Percentiles rank a stretch among this genome's conserved stretches.
Evolutionary conservation across 345 rosid species (phyloP).

Genomic region (Heritiera littoralis): DNA sequence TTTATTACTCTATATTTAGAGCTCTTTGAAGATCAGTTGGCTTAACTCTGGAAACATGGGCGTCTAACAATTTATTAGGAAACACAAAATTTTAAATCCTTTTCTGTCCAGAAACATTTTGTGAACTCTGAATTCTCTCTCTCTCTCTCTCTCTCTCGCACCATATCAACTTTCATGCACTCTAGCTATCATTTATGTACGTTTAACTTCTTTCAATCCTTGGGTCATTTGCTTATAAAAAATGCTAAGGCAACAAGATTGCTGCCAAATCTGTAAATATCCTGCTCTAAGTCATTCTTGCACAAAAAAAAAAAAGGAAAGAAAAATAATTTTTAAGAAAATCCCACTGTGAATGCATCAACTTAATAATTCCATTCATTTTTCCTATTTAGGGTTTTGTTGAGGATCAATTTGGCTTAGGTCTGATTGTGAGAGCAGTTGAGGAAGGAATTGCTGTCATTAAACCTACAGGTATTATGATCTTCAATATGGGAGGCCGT

Average conservation of each 20-base stretch:
- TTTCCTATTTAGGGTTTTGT: slow-evolving; percentile 69
- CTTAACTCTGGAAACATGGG: neutral
- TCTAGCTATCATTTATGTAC: neutral
- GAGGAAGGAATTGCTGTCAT: slow-evolving; percentile 98
- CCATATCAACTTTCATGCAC: neutral
- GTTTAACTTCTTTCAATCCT: neutral
- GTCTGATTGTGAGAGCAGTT: slow-evolving; percentile 92
- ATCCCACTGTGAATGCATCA: neutral
- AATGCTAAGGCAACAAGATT: slow-evolving; percentile 6
- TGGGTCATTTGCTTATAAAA: neutral
- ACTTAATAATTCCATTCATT: slow-evolving; percentile 4
- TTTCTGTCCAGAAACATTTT: neutral
- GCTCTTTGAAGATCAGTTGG: neutral
- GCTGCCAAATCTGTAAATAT: neutral
- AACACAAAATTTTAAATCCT: neutral
- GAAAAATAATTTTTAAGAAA: neutral
- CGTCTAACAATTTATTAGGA: neutral
- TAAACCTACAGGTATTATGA: slow-evolving; percentile 91
- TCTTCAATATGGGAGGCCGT: slow-evolving; percentile 98
- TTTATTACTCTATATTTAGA: neutral
- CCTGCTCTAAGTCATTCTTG: neutral
- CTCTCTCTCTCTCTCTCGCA: neutral
- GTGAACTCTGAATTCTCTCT: neutral
- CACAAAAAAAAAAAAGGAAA: too few relatives aligned
- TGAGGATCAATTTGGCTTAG: slow-evolving; percentile 98